Conservation (phyloP, 495 filamentous ascomycete species). For the Lepidopterella palustris region DNA sequence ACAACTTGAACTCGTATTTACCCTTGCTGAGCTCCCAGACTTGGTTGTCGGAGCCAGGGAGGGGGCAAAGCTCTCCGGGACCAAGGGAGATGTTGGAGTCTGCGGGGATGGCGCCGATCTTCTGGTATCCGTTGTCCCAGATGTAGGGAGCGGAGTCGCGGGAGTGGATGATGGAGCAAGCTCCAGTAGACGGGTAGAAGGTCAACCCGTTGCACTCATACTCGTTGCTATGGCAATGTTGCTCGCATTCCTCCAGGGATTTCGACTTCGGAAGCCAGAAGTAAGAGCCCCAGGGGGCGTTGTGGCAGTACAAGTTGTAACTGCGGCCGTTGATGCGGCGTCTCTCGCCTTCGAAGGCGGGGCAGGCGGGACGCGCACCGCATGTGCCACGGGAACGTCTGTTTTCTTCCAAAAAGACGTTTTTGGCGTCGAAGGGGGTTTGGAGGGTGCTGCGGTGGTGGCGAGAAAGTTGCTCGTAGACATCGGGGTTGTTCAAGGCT, state of each 20-base stretch:
- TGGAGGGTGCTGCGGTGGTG: not conserved
- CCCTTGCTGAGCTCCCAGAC: not conserved
- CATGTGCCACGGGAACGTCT: not conserved
- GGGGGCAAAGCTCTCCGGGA: conserved; percentile 3
- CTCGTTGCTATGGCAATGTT: not conserved
- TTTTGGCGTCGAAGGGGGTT: not conserved
- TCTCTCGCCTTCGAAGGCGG: conserved; percentile 2
- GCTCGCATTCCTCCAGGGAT: conserved; percentile 1
- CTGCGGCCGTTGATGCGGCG: conserved; percentile 2
- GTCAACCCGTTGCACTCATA: conserved; percentile 9
- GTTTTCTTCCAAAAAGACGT: not conserved
- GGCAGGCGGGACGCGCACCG: not conserved
- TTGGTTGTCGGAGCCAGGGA: conserved; percentile 13
- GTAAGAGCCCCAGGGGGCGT: conserved; percentile 6
- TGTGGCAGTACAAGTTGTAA: conserved; percentile 9
- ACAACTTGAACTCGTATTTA: not conserved
- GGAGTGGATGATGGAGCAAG: not conserved
- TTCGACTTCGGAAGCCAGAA: conserved; percentile 5
- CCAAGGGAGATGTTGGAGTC: not conserved
- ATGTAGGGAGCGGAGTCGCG: not conserved
- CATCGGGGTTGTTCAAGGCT: not conserved
- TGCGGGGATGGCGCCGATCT: conserved; percentile 2
- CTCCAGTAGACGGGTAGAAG: not conserved
- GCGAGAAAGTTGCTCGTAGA: not conserved
- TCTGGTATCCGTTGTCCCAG: conserved; percentile 13